Percentiles rank a stretch among this genome's conserved stretches.
phyloP scores from a whole-genome alignment of 305 asterid species.

The Solanum chacoense region DNA sequence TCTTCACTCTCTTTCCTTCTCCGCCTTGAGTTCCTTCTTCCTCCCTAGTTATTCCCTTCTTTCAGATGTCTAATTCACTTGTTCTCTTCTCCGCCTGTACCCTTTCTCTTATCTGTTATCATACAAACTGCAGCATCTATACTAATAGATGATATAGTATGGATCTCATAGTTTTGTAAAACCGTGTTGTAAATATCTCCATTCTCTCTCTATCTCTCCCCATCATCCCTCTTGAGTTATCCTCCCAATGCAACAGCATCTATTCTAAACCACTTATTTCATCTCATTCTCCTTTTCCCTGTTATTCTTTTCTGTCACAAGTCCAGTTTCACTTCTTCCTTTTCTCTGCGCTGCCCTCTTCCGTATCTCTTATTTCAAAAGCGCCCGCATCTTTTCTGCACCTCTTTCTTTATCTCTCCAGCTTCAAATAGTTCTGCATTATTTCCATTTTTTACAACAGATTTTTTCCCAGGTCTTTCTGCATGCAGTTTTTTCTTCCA shows the following conservation, averaged over 20 bases:
- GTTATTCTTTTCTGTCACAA: background rate
- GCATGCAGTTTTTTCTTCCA: background rate
- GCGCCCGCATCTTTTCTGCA: background rate
- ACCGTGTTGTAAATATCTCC: background rate
- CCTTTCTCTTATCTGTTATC: background rate
- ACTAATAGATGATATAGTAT: background rate
- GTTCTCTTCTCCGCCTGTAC: background rate
- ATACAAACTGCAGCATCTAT: background rate
- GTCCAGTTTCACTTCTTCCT: background rate
- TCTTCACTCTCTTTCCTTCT: background rate
- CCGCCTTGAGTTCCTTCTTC: background rate
- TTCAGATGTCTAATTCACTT: background rate
- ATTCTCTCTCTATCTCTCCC: background rate
- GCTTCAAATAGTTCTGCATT: background rate
- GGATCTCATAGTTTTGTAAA: background rate
- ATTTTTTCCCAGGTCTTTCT: background rate
- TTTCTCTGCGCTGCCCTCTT: background rate
- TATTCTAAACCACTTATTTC: background rate
- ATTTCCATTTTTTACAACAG: background rate
- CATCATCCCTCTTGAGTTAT: background rate
- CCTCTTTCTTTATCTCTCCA: background rate
- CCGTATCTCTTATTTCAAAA: background rate
- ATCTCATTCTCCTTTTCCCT: background rate
- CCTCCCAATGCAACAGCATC: background rate
- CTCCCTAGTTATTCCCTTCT: background rate